Conservation (phyloP, 2,329 filamentous ascomycete genomes). For the Microdochium trichocladiopsis region DNA sequence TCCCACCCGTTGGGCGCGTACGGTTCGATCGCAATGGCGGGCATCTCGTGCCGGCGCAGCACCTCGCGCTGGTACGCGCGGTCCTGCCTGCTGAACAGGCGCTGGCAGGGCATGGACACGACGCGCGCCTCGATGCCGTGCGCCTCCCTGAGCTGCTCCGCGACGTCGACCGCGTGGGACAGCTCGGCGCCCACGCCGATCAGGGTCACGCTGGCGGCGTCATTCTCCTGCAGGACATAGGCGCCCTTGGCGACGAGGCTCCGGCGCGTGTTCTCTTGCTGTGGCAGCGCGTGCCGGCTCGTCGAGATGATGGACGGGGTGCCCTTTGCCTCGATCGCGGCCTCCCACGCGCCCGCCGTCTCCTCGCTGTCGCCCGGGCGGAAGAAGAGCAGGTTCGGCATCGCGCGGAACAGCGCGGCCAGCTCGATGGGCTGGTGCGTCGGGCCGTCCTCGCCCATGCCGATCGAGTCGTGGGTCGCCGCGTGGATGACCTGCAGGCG, state of each 20-base stretch:
- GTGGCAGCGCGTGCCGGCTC: constrained; percentile 29
- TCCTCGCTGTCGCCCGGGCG: constrained; percentile 54
- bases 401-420: constrained; percentile 49
- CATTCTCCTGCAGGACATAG: constrained; percentile 27
- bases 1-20: constrained; percentile 53
- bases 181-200: constrained; percentile 30
- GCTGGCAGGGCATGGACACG: constrained; percentile 36
- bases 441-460: constrained; percentile 52
- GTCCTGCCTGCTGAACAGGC: constrained; percentile 33
- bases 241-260: constrained; percentile 14
- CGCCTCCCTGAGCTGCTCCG: constrained; percentile 25
- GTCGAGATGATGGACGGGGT: constrained; percentile 35
- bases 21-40: constrained; percentile 52
- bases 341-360: constrained; percentile 44
- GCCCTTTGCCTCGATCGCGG: constrained; percentile 29
- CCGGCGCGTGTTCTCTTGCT: constrained; percentile 7
- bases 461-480: constrained; percentile 56
- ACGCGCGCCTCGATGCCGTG: constrained; percentile 29
- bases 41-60: constrained; percentile 33
- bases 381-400: constrained; percentile 56
- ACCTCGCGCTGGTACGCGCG: constrained; percentile 36
- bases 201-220: constrained; percentile 27
- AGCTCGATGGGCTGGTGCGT: constrained; percentile 57
- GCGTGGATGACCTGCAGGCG: constrained; percentile 49
- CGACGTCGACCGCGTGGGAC: constrained; percentile 32